Percentiles rank a stretch among this genome's conserved stretches.
phyloP scores from a whole-genome alignment of 805 yeast species.

The Candida gorgasii region DNA sequence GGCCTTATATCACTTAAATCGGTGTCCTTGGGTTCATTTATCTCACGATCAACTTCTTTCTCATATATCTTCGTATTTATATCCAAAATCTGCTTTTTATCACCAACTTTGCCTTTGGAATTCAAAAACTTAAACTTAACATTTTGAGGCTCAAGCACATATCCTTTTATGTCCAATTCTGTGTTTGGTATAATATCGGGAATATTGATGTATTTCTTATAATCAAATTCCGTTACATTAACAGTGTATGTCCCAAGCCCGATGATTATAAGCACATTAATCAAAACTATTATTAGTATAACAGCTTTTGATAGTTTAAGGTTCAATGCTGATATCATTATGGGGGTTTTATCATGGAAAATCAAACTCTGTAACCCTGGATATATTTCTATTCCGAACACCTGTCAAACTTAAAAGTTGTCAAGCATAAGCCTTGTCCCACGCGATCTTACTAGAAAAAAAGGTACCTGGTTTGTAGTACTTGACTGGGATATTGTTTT shows the following conservation, averaged over 20 bases:
- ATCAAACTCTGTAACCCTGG: too few species aligned
- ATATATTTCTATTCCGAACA: background rate
- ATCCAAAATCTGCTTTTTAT: slow-evolving; percentile 33
- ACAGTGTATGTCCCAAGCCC: slow-evolving; percentile 13
- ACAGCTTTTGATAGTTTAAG: slow-evolving; percentile 15
- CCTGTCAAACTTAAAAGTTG: slow-evolving; percentile 1
- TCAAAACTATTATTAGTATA: slow-evolving; percentile 10
- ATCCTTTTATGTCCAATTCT: slow-evolving; percentile 7
- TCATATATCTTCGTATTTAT: slow-evolving; percentile 41
- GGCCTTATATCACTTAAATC: slow-evolving; percentile 31
- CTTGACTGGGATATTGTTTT: too few species aligned
- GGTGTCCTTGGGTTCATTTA: slow-evolving; percentile 50
- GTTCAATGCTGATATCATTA: slow-evolving; percentile 21
- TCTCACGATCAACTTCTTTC: slow-evolving; percentile 32
- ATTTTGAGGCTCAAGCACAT: slow-evolving; percentile 20
- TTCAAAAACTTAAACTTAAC: slow-evolving; percentile 38
- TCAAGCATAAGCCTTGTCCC: background rate
- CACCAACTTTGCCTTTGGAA: slow-evolving; percentile 26
- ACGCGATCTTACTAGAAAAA: too few species aligned
- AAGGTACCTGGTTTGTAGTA: too few species aligned
- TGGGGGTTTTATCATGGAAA: too few species aligned
- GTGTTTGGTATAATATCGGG: background rate
- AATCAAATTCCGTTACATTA: slow-evolving; percentile 10
- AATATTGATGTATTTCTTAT: background rate
- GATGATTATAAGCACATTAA: slow-evolving; percentile 16